Percentiles rank a stretch among this genome's conserved stretches.
Conservation (phyloP, 768 basidiomycete species). For the Leucosporidium scottii region DNA sequence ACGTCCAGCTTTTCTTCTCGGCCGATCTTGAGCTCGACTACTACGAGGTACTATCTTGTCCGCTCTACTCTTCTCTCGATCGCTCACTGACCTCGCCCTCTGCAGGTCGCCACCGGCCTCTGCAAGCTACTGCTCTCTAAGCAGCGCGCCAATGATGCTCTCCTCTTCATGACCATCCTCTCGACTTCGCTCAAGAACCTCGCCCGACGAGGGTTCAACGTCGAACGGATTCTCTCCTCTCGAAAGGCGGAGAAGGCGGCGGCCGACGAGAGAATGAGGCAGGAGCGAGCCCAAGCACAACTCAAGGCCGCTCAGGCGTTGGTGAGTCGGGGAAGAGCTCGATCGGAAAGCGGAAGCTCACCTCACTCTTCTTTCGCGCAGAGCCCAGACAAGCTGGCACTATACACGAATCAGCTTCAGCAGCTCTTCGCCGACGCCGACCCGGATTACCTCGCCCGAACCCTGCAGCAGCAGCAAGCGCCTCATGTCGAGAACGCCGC, state of each 20-base stretch:
- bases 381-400: conserved; percentile 4
- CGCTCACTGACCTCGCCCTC: neutral
- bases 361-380: neutral
- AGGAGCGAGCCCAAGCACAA: conserved; percentile 20
- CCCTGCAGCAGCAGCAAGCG: conserved; percentile 22
- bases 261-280: conserved; percentile 23
- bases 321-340: neutral
- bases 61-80: neutral
- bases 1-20: conserved; percentile 24
- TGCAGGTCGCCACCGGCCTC: conserved; percentile 73
- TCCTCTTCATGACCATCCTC: conserved; percentile 87
- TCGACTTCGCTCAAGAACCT: conserved; percentile 79
- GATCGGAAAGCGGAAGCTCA: too few species aligned
- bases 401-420: neutral
- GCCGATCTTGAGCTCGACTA: conserved; percentile 65
- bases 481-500: conserved; percentile 33
- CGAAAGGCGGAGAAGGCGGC: conserved; percentile 58
- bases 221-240: conserved; percentile 82
- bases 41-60: conserved; percentile 63
- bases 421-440: conserved; percentile 37
- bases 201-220: conserved; percentile 73
- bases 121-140: conserved; percentile 70
- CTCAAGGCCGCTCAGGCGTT: conserved; percentile 9
- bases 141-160: conserved; percentile 73
- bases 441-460: conserved; percentile 16